A percentile compares a stretch with the other conserved stretches of the same genome.
Conservation (phyloP, 352 stramenopile genomes). For the Phytophthora pinifolia region DNA sequence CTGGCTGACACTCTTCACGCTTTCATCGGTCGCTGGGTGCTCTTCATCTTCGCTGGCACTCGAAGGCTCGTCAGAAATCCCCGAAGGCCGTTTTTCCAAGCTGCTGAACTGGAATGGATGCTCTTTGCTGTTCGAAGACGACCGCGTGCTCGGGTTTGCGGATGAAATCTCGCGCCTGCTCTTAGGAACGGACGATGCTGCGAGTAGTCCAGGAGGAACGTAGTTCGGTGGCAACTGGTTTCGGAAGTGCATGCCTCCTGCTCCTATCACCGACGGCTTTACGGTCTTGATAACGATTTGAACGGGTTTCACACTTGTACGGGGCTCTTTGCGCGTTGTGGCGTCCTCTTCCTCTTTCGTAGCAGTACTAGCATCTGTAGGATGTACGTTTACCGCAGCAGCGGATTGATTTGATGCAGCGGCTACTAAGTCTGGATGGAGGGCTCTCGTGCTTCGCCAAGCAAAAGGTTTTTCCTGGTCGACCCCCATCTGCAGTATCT, state of each 20-base stretch:
- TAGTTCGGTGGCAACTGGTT: conserved; percentile 73
- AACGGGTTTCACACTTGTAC: conserved; percentile 1
- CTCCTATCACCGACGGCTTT: conserved; percentile 18
- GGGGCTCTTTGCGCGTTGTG: neutral
- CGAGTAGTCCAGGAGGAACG: conserved; percentile 26
- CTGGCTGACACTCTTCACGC: conserved; percentile 1
- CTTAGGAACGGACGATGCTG: conserved; percentile 16
- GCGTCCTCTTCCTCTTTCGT: conserved; percentile 1
- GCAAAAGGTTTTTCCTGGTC: conserved; percentile 28
- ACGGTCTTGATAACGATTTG: conserved; percentile 37
- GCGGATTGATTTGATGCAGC: conserved; percentile 15
- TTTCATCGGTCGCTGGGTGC: conserved; percentile 6
- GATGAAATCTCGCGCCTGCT: conserved; percentile 6
- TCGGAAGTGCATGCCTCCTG: conserved; percentile 71
- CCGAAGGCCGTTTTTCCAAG: conserved; percentile 11
- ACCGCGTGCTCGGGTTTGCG: neutral
- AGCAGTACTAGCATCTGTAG: neutral
- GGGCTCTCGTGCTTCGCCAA: conserved; percentile 7
- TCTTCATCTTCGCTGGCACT: conserved; percentile 25
- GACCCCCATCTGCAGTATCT: conserved; percentile 22
- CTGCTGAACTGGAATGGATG: neutral
- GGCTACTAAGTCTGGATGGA: conserved; percentile 18
- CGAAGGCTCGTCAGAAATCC: conserved; percentile 14
- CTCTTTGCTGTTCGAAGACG: conserved; percentile 6
- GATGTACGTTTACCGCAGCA: neutral